Base-by-base conservation (phyloP, 176 grass and related monocot genomes). In the Elaeis guineensis region DNA sequence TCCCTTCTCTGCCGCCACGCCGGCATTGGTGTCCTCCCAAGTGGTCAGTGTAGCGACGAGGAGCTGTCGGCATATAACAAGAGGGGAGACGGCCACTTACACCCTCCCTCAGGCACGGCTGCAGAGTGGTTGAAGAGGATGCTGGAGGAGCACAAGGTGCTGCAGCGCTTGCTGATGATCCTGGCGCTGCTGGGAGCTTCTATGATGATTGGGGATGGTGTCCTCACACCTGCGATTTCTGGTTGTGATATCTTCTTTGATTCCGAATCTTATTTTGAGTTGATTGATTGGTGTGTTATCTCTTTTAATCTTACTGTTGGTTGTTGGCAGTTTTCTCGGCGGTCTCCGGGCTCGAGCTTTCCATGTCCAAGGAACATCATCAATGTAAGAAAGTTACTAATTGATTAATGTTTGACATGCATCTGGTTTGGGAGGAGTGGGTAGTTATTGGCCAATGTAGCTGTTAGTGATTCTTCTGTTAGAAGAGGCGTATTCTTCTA, bases 171-270 rank as follows among this genome's bases (percentile, higher is more conserved):
- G 28, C 74, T 98, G 32, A 85, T 98, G 24, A 76, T 92, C 16
- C 84, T 92, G 0, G 87, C 84, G 6, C 73, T 98, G 19, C 69
- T 98, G 5, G 93, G 93, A 8, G 78, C 93, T 48, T 98, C 84
- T 71, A 92, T 98, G 87, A 87, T 98, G 5, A 98, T 98, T 49
- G 93, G 93, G 16, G 93, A 98, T 63, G 93, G 87, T 30, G 85
- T 98, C 21, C 84, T 98, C 81, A 98, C 93, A 57, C 93, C 93
- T 55, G 87, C 93, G 44, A 80, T 98, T 48, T 98, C 93, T 6
- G 87, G 92, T 97, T n/a, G 28, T 29, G 35, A 53, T 25, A 6
- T 32, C 0, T 25, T 44, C 35, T 44, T 12, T 44, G 2, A 44
- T 44, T 44, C 35, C 35, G 14, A 44, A 44, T 44, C 11, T 44